Conservation (phyloP, 1,139 yeast genomes). For the Saccharomyces hybrid region DNA sequence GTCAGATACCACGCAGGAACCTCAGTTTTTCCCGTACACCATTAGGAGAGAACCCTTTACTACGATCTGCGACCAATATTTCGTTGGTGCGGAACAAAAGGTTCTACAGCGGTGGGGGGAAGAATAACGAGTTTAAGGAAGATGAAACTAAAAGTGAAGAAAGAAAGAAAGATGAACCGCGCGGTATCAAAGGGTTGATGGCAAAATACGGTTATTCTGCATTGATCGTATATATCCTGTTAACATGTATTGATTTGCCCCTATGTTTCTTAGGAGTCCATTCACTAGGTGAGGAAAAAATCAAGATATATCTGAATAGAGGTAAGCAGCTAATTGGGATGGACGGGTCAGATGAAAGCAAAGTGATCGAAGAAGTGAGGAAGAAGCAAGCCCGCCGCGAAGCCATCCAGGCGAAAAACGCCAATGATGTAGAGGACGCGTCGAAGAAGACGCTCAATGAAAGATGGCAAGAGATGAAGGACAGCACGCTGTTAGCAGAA, state of each 20-base stretch:
- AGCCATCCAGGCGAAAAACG: constrained; percentile 3
- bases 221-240: constrained; percentile 67
- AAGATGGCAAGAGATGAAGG: constrained; percentile 22
- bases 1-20: neutral
- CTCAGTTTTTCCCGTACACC: neutral
- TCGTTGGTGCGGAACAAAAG: neutral
- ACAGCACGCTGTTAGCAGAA: constrained; percentile 51
- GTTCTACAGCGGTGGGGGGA: neutral
- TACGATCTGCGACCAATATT: neutral
- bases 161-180: constrained; percentile 6
- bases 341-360: constrained; percentile 36
- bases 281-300: constrained; percentile 74
- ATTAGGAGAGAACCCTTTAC: neutral
- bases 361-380: constrained; percentile 27
- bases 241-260: constrained; percentile 72
- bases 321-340: constrained; percentile 53
- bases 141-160: neutral
- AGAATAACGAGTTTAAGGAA: neutral
- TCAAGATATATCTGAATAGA: constrained; percentile 56
- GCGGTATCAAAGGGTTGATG: constrained; percentile 48
- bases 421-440: constrained; percentile 12
- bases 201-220: constrained; percentile 91
- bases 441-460: constrained; percentile 11
- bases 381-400: constrained; percentile 13
- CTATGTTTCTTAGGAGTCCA: constrained; percentile 76